Conservation (phyloP, 441 rosid genomes). For the Melastoma candidum region DNA sequence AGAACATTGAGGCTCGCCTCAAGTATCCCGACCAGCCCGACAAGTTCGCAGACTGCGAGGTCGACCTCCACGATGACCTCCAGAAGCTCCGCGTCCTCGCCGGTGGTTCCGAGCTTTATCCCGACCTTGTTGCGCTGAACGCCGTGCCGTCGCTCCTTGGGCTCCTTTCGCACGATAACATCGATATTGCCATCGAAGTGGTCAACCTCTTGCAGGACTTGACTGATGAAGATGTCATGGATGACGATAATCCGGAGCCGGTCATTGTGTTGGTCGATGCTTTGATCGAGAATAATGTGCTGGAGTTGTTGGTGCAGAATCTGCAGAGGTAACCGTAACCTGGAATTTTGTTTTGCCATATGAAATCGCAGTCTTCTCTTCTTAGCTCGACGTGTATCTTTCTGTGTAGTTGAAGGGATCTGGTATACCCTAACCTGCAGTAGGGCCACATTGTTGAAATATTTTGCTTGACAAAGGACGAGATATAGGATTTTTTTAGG, state of each 20-base stretch:
- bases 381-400: too few relatives aligned
- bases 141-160: slow-evolving; percentile 70
- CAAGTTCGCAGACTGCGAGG: slow-evolving; percentile 81
- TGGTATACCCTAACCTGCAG: too few relatives aligned
- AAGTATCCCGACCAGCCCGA: slow-evolving; percentile 91
- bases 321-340: slow-evolving; percentile 25
- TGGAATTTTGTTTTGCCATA: too few relatives aligned
- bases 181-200: slow-evolving; percentile 85
- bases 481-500: too few relatives aligned
- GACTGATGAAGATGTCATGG: slow-evolving; percentile 84
- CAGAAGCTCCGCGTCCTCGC: slow-evolving; percentile 87
- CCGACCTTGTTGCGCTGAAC: slow-evolving; percentile 67
- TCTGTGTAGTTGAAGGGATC: too few relatives aligned
- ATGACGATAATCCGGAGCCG: slow-evolving; percentile 72
- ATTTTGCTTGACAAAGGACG: too few relatives aligned
- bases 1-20: slow-evolving; percentile 93
- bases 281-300: slow-evolving; percentile 72
- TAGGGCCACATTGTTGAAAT: too few relatives aligned
- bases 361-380: too few relatives aligned
- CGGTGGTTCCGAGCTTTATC: slow-evolving; percentile 94
- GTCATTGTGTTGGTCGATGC: slow-evolving; percentile 63
- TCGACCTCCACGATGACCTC: slow-evolving; percentile 86
- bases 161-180: slow-evolving; percentile 74
- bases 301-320: slow-evolving; percentile 88
- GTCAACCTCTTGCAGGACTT: slow-evolving; percentile 83